Evolutionary conservation across 2,329 filamentous ascomycete species (phyloP), one percentile per base, ranked within the genome.

Genomic region (Fonsecaea erecta): DNA sequence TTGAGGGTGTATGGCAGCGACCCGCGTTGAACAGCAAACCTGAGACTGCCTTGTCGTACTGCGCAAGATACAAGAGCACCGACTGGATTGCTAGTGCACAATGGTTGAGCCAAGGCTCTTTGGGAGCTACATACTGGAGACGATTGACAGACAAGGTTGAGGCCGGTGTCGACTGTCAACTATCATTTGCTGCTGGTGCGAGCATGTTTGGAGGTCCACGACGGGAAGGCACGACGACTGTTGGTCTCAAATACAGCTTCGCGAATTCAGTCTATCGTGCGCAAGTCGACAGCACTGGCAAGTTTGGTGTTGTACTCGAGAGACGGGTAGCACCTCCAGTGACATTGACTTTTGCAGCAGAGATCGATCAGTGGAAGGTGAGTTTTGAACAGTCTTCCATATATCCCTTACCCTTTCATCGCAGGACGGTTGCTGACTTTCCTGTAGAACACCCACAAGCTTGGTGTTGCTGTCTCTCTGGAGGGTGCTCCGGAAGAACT

Each of bases 201-300:
- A 86, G 87, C 69, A 81, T 91, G 79, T 93, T 95, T 88, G 92
- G 92, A 66, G 88, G 88, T 53, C 77, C 89, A 60, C 86, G 89
- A 78, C 94, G 93, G 79, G 93, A 99, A 79, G 95, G 95, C 62
- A 86, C 92, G 67, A 93, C 96, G 60, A 92, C 93, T 61, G 86
- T 98, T 74, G 95, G 94, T 74, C 92, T 93, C 77, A 99, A 99
- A 82, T 99, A 99, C 81, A 94, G 97, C 78, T 99, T 99, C 87
- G 88, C 92, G 76, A 91, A 93, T 82, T 95, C 92, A 62, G 95
- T 92, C 57, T 97, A 97, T 88, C 89, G 94, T 71, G 95, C 94
- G 52, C 95, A 99, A 82, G 86, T 98, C 73, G 95, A 99, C 81
- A 96, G 93, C 75, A 89, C 92, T 77, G 95, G 95, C 78, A 97